These are phyloP conservation scores for Athelia psychrophila DNA, from an alignment of 1,284 basidiomycete species.

Conservation along the genomic window DNA sequence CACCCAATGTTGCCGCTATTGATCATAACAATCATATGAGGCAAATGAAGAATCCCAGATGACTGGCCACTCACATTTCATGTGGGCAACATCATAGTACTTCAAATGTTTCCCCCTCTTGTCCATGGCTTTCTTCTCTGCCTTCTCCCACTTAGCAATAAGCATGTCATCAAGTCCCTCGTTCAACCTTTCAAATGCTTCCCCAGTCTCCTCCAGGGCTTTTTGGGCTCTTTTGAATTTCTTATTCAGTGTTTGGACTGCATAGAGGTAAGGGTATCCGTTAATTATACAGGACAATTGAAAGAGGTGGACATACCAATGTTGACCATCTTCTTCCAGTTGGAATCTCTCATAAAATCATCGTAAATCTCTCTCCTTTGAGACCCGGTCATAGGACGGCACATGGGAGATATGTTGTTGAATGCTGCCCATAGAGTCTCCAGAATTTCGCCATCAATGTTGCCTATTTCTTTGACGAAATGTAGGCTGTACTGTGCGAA, in stretches of 20 bases:
- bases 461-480: slow-evolving; percentile 9
- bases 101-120: background rate
- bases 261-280: no score
- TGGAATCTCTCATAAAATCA: slow-evolving; percentile 14
- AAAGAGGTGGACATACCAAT: background rate
- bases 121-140: background rate
- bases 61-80: no score
- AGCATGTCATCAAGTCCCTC: no score
- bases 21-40: no score
- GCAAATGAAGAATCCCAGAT: no score
- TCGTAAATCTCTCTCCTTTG: slow-evolving; percentile 12
- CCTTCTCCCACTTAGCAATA: no score
- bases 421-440: slow-evolving; percentile 14
- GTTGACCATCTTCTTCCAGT: slow-evolving; percentile 12
- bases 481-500: slow-evolving; percentile 8
- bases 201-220: no score
- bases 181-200: no score
- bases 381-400: slow-evolving; percentile 11
- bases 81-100: no score
- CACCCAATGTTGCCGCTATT: background rate
- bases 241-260: no score
- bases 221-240: no score
- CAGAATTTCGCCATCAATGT: slow-evolving; percentile 12
- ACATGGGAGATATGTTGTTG: slow-evolving; percentile 11
- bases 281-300: no score